A percentile compares a stretch with the other conserved stretches of the same genome.
phyloP scores from a whole-genome alignment of 1,284 basidiomycete genomes.

The Wallemia ichthyophaga region DNA sequence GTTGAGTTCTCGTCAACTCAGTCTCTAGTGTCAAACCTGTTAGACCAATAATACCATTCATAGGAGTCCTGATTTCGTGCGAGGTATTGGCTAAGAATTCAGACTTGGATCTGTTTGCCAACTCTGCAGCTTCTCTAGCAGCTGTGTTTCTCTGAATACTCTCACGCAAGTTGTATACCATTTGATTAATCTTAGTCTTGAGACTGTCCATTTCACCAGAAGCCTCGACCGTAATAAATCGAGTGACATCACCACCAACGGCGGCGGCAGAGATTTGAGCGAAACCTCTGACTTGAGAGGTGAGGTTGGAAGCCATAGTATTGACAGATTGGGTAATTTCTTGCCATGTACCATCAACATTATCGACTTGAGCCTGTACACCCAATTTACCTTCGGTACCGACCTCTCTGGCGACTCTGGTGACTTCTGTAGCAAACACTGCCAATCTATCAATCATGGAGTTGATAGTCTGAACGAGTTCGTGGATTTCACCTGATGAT shows the following conservation, averaged over 20 bases:
- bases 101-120: conserved; percentile 83
- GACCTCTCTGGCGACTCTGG: conserved; percentile 79
- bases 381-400: conserved; percentile 89
- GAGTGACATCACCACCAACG: conserved; percentile 93
- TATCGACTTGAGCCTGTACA: conserved; percentile 87
- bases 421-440: conserved; percentile 79
- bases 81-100: conserved; percentile 96
- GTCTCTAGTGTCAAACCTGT: conserved; percentile 90
- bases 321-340: conserved; percentile 94
- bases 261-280: conserved; percentile 96
- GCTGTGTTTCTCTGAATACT: conserved; percentile 97
- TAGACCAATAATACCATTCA: conserved; percentile 99
- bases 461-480: conserved; percentile 65
- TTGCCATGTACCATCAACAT: conserved; percentile 92
- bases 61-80: conserved; percentile 89
- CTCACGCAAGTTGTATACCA: conserved; percentile 93
- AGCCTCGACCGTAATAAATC: conserved; percentile 97
- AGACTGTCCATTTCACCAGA: conserved; percentile 97
- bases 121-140: conserved; percentile 83
- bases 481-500: conserved; percentile 82
- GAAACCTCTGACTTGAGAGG: conserved; percentile 94
- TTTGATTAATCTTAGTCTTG: conserved; percentile 94
- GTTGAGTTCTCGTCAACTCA: conserved; percentile 55
- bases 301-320: conserved; percentile 75
- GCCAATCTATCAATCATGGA: conserved; percentile 87